Evolutionary conservation across 1,139 yeast species (phyloP).

Genomic region (Eremothecium coryli): DNA sequence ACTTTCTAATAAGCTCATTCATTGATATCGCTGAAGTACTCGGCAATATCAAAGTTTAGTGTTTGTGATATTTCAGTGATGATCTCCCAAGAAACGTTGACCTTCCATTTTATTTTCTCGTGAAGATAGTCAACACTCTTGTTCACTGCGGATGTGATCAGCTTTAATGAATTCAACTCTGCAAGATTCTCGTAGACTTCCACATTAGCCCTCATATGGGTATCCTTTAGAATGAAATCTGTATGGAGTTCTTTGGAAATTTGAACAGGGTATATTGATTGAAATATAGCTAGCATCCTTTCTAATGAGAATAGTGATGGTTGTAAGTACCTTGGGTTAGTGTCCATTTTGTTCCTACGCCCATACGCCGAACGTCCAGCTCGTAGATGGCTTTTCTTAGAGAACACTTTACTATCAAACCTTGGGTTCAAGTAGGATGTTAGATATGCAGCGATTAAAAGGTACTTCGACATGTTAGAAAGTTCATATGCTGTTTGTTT

Average conservation of each 20-base stretch:
- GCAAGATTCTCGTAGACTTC: conserved; percentile 57
- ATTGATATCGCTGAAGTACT: conserved; percentile 35
- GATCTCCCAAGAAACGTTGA: conserved; percentile 52
- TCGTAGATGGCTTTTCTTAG: conserved; percentile 42
- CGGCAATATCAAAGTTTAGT: conserved; percentile 46
- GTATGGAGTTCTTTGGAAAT: conserved; percentile 8
- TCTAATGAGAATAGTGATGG: conserved; percentile 61
- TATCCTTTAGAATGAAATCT: conserved; percentile 8
- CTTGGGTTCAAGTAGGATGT: conserved; percentile 62
- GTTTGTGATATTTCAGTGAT: conserved; percentile 45
- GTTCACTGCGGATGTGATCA: conserved; percentile 35
- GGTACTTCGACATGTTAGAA: conserved; percentile 50
- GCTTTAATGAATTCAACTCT: conserved; percentile 48
- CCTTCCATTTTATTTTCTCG: conserved; percentile 60
- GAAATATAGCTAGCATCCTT: conserved; percentile 57
- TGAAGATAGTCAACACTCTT: conserved; percentile 50
- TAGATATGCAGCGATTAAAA: conserved; percentile 60
- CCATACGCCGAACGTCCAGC: conserved; percentile 35
- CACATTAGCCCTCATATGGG: conserved; percentile 35
- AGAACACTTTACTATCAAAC: conserved; percentile 52
- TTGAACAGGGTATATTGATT: conserved; percentile 41
- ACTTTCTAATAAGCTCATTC: conserved; percentile 4
- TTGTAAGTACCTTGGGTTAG: conserved; percentile 49
- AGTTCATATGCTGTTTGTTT: conserved; percentile 28
- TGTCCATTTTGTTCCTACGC: conserved; percentile 38